Conservation (phyloP, 2,329 filamentous ascomycete species). For the Penicillium sp. region DNA sequence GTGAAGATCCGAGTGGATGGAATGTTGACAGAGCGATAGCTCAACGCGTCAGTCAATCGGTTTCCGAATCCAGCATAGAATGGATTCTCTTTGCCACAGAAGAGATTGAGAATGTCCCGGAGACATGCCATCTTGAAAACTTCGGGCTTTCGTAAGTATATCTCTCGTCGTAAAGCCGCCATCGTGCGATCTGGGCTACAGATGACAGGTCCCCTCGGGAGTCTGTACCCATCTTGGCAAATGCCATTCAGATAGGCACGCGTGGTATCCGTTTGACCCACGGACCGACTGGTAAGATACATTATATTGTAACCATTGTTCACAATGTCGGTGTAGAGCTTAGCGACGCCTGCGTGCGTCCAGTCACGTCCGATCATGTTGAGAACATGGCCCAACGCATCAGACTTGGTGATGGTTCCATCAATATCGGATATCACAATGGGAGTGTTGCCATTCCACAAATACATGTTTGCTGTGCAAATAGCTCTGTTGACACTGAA, state of each 20-base stretch:
- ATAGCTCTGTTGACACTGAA: conserved; percentile 96
- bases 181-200: conserved; percentile 94
- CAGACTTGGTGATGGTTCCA: conserved; percentile 97
- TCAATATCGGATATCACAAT: conserved; percentile 99
- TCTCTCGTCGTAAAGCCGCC: conserved; percentile 84
- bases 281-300: conserved; percentile 91
- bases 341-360: conserved; percentile 95
- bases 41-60: conserved; percentile 90
- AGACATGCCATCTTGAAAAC: conserved; percentile 99
- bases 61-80: conserved; percentile 99
- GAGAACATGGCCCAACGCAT: conserved; percentile 88
- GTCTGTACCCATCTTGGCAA: conserved; percentile 78
- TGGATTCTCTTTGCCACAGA: conserved; percentile 73
- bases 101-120: conserved; percentile 88
- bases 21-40: conserved; percentile 94
- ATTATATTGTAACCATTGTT: conserved; percentile 98
- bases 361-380: conserved; percentile 98
- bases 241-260: conserved; percentile 88
- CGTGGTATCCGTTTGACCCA: conserved; percentile 90
- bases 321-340: conserved; percentile 93
- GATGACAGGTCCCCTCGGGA: conserved; percentile 91
- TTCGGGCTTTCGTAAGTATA: conserved; percentile 94
- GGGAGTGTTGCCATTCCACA: conserved; percentile 87
- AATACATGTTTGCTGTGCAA: conserved; percentile 88
- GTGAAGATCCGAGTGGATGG: conserved; percentile 94